Conservation (phyloP, 2,329 filamentous ascomycete species). For the Ilyonectria sp. region DNA sequence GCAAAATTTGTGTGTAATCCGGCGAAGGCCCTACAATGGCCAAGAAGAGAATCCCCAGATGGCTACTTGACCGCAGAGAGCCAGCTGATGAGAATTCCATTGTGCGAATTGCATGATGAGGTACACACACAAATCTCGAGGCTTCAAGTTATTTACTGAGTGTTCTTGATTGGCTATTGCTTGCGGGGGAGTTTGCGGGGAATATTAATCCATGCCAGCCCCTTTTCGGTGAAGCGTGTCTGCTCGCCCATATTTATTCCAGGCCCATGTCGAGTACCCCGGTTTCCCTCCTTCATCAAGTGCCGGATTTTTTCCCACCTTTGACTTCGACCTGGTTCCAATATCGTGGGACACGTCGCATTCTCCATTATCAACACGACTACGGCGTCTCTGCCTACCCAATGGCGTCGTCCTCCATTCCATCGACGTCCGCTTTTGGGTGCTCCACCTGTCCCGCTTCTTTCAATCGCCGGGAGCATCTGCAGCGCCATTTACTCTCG, state of each 20-base stretch:
- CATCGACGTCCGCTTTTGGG: not conserved
- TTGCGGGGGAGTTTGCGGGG: conserved; percentile 1
- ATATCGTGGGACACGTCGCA: too few relatives aligned
- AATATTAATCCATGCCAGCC: not conserved
- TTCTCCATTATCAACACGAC: not conserved
- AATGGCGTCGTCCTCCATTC: not conserved
- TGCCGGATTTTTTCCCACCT: not conserved
- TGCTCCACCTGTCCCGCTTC: not conserved
- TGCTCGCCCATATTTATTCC: not conserved
- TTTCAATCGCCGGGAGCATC: conserved; percentile 7
- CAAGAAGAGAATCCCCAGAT: too few relatives aligned
- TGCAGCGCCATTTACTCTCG: conserved; percentile 1
- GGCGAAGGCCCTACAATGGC: too few relatives aligned
- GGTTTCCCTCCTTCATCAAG: not conserved
- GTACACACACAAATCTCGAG: not conserved
- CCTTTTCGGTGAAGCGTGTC: not conserved
- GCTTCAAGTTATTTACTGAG: not conserved
- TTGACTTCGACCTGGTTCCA: not conserved
- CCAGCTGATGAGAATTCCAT: too few relatives aligned
- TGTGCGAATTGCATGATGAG: too few relatives aligned
- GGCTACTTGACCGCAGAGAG: too few relatives aligned
- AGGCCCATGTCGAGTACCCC: not conserved
- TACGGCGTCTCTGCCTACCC: not conserved
- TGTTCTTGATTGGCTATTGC: not conserved
- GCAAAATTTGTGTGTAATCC: too few relatives aligned